Percentiles rank a stretch among this genome's conserved stretches.
These are phyloP conservation scores for Chloranthus sessilifolius DNA, from an alignment of 164 flowering plant species.

Conservation along the genomic window DNA sequence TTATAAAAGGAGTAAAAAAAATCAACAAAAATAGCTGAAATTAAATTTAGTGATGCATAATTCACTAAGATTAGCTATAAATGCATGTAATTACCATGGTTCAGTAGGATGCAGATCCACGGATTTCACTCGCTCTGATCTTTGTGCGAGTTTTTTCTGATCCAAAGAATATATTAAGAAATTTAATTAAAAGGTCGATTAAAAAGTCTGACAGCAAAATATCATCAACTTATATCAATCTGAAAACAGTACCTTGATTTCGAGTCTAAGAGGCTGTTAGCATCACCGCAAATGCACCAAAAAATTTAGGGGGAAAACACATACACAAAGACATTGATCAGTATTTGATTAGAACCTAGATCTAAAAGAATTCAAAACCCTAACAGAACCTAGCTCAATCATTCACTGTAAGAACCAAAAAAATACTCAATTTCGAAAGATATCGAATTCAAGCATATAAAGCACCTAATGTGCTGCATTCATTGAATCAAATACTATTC, in stretches of 20 bases:
- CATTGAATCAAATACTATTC: neutral
- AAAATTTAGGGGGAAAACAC: neutral
- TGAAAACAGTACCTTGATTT: constrained; percentile 5
- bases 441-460: neutral
- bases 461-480: neutral
- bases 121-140: constrained; percentile 14
- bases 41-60: too few relatives aligned
- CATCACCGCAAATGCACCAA: neutral
- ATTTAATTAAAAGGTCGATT: neutral
- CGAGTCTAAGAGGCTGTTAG: constrained; percentile 13
- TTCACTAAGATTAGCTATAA: too few relatives aligned
- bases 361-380: neutral
- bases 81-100: constrained; percentile 3
- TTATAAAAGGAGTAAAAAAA: neutral
- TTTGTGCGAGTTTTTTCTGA: constrained; percentile 16
- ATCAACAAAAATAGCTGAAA: neutral
- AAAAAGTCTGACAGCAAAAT: too few relatives aligned
- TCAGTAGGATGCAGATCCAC: constrained; percentile 16
- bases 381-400: neutral
- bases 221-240: neutral
- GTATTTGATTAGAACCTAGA: neutral
- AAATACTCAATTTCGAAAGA: too few relatives aligned
- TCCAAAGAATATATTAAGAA: constrained; percentile 5
- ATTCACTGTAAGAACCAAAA: neutral
- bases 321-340: neutral